These are phyloP conservation scores for Zymoseptoria brevis DNA, from an alignment of 2,329 filamentous ascomycete genomes.

Conservation along the genomic window DNA sequence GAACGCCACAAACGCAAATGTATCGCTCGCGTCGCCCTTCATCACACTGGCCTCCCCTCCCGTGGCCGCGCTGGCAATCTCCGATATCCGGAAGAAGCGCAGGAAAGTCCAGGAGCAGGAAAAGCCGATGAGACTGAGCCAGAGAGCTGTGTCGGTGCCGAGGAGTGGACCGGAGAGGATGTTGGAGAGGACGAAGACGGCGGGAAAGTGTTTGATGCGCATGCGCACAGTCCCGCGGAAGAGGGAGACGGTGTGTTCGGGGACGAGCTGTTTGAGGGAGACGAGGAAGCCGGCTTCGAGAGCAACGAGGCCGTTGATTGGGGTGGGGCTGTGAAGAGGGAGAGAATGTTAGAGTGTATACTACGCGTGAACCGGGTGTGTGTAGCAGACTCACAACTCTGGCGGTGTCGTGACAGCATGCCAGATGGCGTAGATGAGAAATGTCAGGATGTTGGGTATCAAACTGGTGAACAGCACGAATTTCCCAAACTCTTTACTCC, in stretches of 20 bases:
- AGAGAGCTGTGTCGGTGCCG: constrained; percentile 66
- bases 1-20: constrained; percentile 91
- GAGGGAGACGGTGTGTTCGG: constrained; percentile 91
- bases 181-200: constrained; percentile 65
- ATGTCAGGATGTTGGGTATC: constrained; percentile 71
- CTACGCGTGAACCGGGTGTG: neutral
- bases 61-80: constrained; percentile 34
- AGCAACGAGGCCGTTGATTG: constrained; percentile 80
- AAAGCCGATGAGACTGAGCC: constrained; percentile 74
- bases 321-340: constrained; percentile 50
- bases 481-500: constrained; percentile 81
- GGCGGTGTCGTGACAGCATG: constrained; percentile 61
- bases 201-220: constrained; percentile 75
- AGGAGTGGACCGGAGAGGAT: constrained; percentile 56
- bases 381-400: constrained; percentile 54
- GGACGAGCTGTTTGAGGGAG: constrained; percentile 93
- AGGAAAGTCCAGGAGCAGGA: constrained; percentile 90
- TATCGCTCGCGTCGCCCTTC: constrained; percentile 88
- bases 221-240: constrained; percentile 83
- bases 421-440: constrained; percentile 65
- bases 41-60: constrained; percentile 49
- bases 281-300: constrained; percentile 91
- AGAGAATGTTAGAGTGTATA: neutral
- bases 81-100: constrained; percentile 78
- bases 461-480: constrained; percentile 71